A percentile compares a stretch with the other conserved stretches of the same genome.
phyloP scores from a whole-genome alignment of 306 rosid species.

The Ammopiptanthus mongolicus region DNA sequence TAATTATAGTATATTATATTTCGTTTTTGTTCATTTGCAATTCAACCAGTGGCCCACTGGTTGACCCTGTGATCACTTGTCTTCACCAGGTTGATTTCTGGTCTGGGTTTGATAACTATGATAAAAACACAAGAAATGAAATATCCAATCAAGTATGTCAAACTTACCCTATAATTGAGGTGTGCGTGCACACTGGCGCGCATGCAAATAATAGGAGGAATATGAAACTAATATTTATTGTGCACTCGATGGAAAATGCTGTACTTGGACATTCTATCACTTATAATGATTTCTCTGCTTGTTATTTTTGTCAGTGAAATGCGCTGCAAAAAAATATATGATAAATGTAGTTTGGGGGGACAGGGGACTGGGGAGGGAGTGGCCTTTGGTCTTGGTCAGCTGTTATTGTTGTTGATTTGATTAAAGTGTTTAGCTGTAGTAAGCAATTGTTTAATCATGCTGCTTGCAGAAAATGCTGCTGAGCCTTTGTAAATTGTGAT shows the following conservation, averaged over 20 bases:
- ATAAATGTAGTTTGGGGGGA: background rate
- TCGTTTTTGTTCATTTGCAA: background rate
- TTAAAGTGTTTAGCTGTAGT: background rate
- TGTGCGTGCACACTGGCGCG: background rate
- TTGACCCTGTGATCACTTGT: background rate
- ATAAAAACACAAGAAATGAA: background rate
- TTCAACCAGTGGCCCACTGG: background rate
- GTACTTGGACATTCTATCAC: background rate
- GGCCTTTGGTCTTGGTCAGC: background rate
- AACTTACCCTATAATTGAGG: background rate
- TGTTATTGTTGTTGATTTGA: background rate
- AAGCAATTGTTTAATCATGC: background rate
- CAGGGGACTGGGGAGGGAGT: background rate
- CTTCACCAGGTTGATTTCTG: background rate
- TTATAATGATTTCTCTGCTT: background rate
- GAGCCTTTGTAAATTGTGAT: conserved; percentile 2
- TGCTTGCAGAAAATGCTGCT: background rate
- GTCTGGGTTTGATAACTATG: background rate
- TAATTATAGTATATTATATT: conserved; percentile 13
- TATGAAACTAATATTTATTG: background rate
- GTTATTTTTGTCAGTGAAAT: background rate
- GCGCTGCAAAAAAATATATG: background rate
- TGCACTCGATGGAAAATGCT: background rate
- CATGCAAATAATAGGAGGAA: background rate
- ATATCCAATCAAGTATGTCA: background rate